These are phyloP conservation scores for Basidiobolus meristosporus DNA, from an alignment of 371 early-diverging fungal species.

Conservation along the genomic window DNA sequence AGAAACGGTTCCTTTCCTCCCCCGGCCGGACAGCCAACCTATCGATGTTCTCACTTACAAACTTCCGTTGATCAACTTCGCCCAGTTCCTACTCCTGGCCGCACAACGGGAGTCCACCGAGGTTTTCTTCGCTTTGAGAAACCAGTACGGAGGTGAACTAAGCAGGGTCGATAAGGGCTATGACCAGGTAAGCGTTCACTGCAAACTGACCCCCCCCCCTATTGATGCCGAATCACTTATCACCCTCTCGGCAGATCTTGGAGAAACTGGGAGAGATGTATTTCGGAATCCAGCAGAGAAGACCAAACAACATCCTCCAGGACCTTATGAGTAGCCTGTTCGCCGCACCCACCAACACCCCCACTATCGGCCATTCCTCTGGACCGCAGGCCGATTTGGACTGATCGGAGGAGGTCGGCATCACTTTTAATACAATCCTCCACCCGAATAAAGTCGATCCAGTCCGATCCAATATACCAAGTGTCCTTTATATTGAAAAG, in stretches of 20 bases:
- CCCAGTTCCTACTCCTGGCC: conserved; percentile 38
- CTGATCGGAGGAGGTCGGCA: too few species aligned
- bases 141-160: neutral
- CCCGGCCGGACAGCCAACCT: conserved; percentile 15
- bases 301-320: conserved; percentile 41
- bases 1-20: conserved; percentile 12
- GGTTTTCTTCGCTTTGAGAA: neutral
- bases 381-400: too few species aligned
- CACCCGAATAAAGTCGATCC: too few species aligned
- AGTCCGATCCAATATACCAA: too few species aligned
- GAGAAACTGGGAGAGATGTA: conserved; percentile 40
- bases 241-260: conserved; percentile 14
- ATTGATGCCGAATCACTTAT: neutral
- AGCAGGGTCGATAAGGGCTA: neutral
- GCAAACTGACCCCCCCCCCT: too few species aligned
- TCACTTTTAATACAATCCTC: too few species aligned
- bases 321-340: conserved; percentile 58
- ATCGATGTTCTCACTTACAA: conserved; percentile 15
- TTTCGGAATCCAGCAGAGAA: conserved; percentile 40
- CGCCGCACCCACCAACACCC: conserved; percentile 13
- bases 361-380: too few species aligned
- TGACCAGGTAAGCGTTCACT: neutral
- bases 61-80: conserved; percentile 47
- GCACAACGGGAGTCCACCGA: conserved; percentile 30
- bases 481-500: too few species aligned